Evolutionary conservation across 352 stramenopile species (phyloP), one percentile per base, ranked within the genome.

Genomic region (Thraustotheca clavata): DNA sequence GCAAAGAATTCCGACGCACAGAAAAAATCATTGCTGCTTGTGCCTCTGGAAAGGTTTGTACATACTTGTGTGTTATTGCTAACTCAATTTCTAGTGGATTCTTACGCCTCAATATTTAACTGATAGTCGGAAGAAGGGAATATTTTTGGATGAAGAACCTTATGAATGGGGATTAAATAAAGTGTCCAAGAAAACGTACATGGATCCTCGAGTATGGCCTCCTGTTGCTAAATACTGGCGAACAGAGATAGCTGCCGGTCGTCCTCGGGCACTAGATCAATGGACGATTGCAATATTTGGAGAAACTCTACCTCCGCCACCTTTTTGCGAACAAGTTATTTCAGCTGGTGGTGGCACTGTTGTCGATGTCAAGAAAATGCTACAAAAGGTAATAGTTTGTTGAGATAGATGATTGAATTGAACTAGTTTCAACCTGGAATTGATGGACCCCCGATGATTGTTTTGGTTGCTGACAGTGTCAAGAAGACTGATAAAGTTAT

Each of bases 11-110:
- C 27, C 91, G 91, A 71, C 79, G 86, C 2, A 94, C 86, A 3
- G 86, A 94, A 63, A 94, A 94, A 66, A 90, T 94, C 59, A 75
- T 94, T 20, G 79, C 81, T 29, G 86, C 81, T 22, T 93, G 84
- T 55, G 82, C 83, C 4, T 72, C 79, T 59, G 86, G 86, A 40
- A 94, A 94, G 79, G 84, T 94, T 59, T 20, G 72, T 61, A 6
- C 20, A 22, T 38, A 22, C n/a, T 22, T 22, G 49, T 5, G 11
- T 27, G 7, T 50, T 26, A 38, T 22, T 61, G 54, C 32, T 14
- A 29, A 11, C 12, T 43, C 41, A 14, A 35, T 66, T 16, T 52
- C 26, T 57, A 94, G 82, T 94, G 86, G 86, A 91, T 94, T 66
- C 59, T 94, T 9, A 89, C 87, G 60, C 83, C 83, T 35, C 89